phyloP scores from a whole-genome alignment of 305 asterid genomes.

The Rubia balearica region DNA sequence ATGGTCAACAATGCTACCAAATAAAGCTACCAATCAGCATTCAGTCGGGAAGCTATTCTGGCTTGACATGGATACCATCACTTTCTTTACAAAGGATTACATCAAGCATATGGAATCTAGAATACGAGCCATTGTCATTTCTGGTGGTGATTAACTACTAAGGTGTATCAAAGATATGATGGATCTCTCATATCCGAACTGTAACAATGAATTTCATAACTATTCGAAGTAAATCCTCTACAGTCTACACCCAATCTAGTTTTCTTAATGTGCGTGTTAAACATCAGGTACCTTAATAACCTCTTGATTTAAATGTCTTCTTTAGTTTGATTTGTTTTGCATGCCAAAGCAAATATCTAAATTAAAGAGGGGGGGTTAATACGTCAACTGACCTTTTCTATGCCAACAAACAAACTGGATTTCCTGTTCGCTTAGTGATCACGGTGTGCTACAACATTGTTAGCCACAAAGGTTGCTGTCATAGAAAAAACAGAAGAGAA shows the following conservation, averaged over 20 bases:
- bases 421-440: background rate
- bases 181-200: background rate
- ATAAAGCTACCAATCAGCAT: background rate
- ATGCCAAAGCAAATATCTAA: background rate
- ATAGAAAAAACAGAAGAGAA: slow-evolving; percentile 13
- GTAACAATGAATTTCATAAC: background rate
- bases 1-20: background rate
- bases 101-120: background rate
- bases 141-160: background rate
- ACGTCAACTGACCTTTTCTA: slow-evolving; percentile 3
- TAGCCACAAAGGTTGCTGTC: slow-evolving; percentile 33
- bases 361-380: background rate
- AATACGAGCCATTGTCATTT: background rate
- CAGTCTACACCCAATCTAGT: slow-evolving; percentile 7
- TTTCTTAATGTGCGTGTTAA: background rate
- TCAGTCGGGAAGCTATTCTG: background rate
- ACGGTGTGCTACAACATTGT: slow-evolving; percentile 22
- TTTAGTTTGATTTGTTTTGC: background rate
- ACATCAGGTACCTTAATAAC: slow-evolving; percentile 11
- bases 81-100: background rate
- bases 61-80: background rate
- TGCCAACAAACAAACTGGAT: slow-evolving; percentile 10
- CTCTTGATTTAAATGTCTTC: background rate
- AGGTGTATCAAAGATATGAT: background rate
- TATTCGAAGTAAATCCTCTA: slow-evolving; percentile 2